Evolutionary conservation across 495 filamentous ascomycete species (phyloP).

Genomic region (Penicillium lagena): DNA sequence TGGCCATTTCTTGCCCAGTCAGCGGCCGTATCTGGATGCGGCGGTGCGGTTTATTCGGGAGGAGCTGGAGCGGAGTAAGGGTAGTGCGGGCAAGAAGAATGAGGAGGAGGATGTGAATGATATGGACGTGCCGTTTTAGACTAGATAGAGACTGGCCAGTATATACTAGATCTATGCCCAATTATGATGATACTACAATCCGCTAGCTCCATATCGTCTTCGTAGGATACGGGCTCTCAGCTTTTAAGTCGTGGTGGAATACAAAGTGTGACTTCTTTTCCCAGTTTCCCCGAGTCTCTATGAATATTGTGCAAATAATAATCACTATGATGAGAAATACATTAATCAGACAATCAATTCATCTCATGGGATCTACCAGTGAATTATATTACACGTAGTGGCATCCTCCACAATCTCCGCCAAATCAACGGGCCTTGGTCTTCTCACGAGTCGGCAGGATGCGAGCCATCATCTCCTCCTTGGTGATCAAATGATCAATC

Average conservation of each 20-base stretch:
- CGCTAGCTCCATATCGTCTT: not conserved
- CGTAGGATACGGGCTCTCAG: too few relatives aligned
- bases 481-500: conserved; percentile 97
- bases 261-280: too few relatives aligned
- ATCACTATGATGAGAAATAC: too few relatives aligned
- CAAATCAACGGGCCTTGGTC: conserved; percentile 35
- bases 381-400: conserved; percentile 30
- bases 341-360: not conserved
- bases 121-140: conserved; percentile 62
- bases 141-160: not conserved
- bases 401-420: conserved; percentile 7
- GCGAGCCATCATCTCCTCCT: conserved; percentile 99
- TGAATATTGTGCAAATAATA: too few relatives aligned
- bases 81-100: conserved; percentile 29
- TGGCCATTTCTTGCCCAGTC: conserved; percentile 84
- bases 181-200: not conserved
- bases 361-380: conserved; percentile 24
- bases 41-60: conserved; percentile 70
- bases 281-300: too few relatives aligned
- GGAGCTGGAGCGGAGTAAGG: conserved; percentile 31
- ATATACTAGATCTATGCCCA: not conserved
- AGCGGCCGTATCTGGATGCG: conserved; percentile 70
- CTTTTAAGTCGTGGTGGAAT: too few relatives aligned
- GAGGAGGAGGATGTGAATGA: conserved; percentile 52
- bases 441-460: conserved; percentile 68